These are phyloP conservation scores for Apiospora hydei DNA, from an alignment of 2,329 filamentous ascomycete genomes.

Conservation along the genomic window DNA sequence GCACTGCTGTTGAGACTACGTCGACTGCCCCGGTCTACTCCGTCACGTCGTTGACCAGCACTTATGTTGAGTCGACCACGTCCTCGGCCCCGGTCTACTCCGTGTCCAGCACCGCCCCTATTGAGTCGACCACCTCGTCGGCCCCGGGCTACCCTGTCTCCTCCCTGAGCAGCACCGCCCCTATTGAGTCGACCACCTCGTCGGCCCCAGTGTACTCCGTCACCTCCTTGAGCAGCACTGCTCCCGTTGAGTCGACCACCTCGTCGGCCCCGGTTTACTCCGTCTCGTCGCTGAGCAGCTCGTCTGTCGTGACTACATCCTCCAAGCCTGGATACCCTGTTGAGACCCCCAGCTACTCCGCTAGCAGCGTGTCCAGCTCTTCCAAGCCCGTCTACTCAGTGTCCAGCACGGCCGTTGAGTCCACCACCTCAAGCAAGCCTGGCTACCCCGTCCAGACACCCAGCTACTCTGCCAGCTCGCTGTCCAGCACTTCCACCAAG, in stretches of 20 bases:
- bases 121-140: neutral
- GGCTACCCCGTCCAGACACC: neutral
- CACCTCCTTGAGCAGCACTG: neutral
- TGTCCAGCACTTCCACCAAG: conserved; percentile 9
- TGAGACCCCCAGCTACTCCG: conserved; percentile 7
- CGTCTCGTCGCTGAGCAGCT: neutral
- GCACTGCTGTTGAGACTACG: neutral
- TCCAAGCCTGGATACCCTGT: conserved; percentile 15
- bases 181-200: conserved; percentile 2
- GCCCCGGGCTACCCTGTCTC: neutral
- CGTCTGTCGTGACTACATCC: neutral
- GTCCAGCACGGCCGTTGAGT: conserved; percentile 9
- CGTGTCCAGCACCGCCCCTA: neutral
- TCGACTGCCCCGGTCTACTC: neutral
- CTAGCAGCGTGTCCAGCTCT: neutral
- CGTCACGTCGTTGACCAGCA: neutral
- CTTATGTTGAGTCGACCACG: neutral
- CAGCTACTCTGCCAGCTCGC: conserved; percentile 14
- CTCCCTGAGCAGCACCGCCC: neutral
- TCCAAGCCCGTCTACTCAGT: conserved; percentile 18
- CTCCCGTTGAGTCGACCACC: neutral
- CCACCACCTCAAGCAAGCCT: conserved; percentile 15
- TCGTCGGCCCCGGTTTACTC: neutral
- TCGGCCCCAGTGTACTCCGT: neutral
- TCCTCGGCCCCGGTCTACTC: neutral